Percentiles rank a stretch among this genome's conserved stretches.
Evolutionary conservation across 2,329 filamentous ascomycete species (phyloP).

Genomic region (Knufia petricola): DNA sequence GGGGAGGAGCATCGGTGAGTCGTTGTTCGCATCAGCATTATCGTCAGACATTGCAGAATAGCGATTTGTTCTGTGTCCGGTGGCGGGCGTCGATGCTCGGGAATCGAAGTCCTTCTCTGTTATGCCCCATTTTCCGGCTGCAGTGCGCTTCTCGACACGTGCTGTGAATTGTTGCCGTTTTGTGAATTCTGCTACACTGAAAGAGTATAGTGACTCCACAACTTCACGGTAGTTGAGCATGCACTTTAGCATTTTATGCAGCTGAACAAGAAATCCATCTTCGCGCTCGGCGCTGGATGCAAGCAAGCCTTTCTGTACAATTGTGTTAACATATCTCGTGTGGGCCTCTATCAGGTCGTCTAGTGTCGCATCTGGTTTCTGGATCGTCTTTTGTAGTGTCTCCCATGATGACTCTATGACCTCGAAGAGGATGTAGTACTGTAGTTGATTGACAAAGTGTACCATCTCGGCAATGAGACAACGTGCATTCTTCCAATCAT

Average conservation of each 20-base stretch:
- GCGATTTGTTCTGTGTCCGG: conserved; percentile 1
- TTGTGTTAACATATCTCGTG: conserved; percentile 78
- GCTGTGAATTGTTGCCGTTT: conserved; percentile 76
- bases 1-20: conserved; percentile 14
- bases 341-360: conserved; percentile 93
- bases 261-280: conserved; percentile 76
- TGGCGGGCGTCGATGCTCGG: conserved; percentile 23
- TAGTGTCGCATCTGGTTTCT: conserved; percentile 76
- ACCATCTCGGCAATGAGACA: conserved; percentile 95
- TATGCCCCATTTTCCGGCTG: conserved; percentile 55
- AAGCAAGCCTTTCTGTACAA: conserved; percentile 90
- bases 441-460: conserved; percentile 91
- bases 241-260: conserved; percentile 82
- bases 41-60: conserved; percentile 9
- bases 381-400: conserved; percentile 71
- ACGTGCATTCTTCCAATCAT: conserved; percentile 82
- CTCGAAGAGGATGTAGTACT: conserved; percentile 98
- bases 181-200: conserved; percentile 89
- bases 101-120: conserved; percentile 43
- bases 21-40: conserved; percentile 16
- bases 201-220: conserved; percentile 88
- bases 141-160: conserved; percentile 56
- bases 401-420: conserved; percentile 97
- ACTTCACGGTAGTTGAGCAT: conserved; percentile 93
- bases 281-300: conserved; percentile 46